Evolutionary conservation across 164 flowering plant genomes (phyloP).

Genomic region (Piper betle): DNA sequence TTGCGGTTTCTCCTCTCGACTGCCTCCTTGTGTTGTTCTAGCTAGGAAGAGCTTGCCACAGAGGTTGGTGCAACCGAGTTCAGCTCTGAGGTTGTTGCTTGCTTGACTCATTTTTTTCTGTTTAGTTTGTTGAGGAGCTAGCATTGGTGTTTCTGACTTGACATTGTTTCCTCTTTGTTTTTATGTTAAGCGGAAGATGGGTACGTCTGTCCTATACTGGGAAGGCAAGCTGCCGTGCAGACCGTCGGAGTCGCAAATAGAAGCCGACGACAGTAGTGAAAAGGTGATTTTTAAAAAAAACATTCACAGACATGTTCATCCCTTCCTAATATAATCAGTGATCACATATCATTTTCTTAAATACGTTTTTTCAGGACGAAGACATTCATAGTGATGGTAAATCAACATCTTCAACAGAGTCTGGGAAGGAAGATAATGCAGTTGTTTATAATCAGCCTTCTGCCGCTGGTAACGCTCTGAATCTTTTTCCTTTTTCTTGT

Average conservation of each 20-base stretch:
- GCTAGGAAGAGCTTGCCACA: conserved; percentile 6
- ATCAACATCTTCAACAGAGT: conserved; percentile 11
- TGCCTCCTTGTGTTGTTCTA: too few species aligned
- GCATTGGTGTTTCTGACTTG: not conserved
- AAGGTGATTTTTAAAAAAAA: conserved; percentile 18
- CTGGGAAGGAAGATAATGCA: conserved; percentile 10
- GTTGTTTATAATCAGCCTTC: conserved; percentile 18
- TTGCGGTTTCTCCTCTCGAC: too few species aligned
- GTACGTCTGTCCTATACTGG: conserved; percentile 5
- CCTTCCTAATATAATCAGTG: not conserved
- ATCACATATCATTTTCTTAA: not conserved
- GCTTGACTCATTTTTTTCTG: not conserved
- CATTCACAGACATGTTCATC: not conserved
- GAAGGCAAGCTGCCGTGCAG: conserved; percentile 26
- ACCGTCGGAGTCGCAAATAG: conserved; percentile 39
- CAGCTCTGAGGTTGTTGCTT: conserved; percentile 16
- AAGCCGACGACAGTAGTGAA: conserved; percentile 49
- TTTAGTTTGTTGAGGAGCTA: not conserved
- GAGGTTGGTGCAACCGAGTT: conserved; percentile 10
- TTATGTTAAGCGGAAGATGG: not conserved
- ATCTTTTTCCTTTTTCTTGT: not conserved
- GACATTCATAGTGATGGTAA: conserved; percentile 22
- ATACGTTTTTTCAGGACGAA: conserved; percentile 20
- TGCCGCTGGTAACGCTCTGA: conserved; percentile 19
- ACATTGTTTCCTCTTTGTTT: not conserved